phyloP scores from a whole-genome alignment of 73 alveolate species.

The Tetrahymena thermophila region DNA sequence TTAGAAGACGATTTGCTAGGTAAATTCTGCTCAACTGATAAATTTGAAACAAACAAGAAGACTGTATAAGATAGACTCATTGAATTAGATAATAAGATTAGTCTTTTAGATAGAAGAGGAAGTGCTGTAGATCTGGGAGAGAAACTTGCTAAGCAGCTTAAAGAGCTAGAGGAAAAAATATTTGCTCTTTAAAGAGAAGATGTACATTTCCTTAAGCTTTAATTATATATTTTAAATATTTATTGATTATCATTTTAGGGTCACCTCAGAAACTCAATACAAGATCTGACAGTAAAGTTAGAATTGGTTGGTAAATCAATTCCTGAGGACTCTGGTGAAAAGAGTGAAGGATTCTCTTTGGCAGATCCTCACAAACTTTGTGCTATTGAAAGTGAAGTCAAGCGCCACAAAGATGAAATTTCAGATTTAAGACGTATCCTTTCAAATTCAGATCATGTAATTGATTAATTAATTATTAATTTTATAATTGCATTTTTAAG shows the following conservation, averaged over 20 bases:
- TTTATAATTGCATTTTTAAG: not conserved
- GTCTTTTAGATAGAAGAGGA: not conserved
- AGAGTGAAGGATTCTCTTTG: not conserved
- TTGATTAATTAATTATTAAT: too few relatives aligned
- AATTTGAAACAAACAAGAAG: not conserved
- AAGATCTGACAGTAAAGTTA: not conserved
- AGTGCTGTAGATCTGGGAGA: not conserved
- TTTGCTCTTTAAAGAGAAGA: not conserved
- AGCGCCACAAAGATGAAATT: not conserved
- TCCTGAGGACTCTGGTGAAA: not conserved
- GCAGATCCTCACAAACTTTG: not conserved
- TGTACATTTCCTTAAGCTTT: not conserved
- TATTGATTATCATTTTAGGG: not conserved
- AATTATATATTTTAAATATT: not conserved
- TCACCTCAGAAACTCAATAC: not conserved
- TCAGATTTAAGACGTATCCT: not conserved
- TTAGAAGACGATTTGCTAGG: not conserved
- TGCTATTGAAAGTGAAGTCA: not conserved
- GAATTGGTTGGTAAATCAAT: not conserved
- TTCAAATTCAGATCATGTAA: not conserved
- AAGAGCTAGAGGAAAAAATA: not conserved
- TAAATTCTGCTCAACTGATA: not conserved
- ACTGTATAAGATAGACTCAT: not conserved
- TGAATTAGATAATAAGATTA: not conserved
- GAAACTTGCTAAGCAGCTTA: not conserved